Conservation (phyloP, 805 yeast species). For the Metschnikowia rubicola region DNA sequence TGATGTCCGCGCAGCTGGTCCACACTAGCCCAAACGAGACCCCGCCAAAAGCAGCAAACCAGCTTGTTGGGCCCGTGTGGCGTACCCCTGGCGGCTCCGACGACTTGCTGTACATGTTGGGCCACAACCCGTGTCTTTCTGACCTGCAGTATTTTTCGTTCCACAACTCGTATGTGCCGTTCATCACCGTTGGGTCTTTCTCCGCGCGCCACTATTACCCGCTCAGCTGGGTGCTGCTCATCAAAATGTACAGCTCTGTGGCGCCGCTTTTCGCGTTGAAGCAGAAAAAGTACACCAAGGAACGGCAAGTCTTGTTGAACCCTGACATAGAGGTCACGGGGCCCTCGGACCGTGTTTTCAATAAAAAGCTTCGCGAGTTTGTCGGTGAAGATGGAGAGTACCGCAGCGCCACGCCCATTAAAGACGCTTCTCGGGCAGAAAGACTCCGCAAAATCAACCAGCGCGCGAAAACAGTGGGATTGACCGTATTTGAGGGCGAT, state of each 20-base stretch:
- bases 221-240: conserved; percentile 16
- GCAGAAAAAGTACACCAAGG: conserved; percentile 3
- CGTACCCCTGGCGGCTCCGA: background rate
- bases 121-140: conserved; percentile 15
- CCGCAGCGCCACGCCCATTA: conserved; percentile 1
- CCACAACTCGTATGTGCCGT: conserved; percentile 27
- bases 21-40: background rate
- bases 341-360: conserved; percentile 14
- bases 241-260: conserved; percentile 17
- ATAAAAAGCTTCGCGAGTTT: conserved; percentile 6
- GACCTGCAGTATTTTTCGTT: conserved; percentile 33
- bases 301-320: background rate
- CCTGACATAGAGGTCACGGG: conserved; percentile 3
- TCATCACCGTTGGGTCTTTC: conserved; percentile 6
- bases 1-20: conserved; percentile 8
- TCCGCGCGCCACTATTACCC: conserved; percentile 14
- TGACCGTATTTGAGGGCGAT: conserved; percentile 20
- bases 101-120: conserved; percentile 7
- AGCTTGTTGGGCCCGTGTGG: conserved; percentile 4
- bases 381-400: conserved; percentile 11
- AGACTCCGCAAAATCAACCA: conserved; percentile 12
- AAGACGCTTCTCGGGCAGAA: conserved; percentile 5
- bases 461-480: conserved; percentile 17
- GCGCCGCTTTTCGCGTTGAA: conserved; percentile 19
- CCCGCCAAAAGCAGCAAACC: background rate